Percentiles rank a stretch among this genome's conserved stretches.
phyloP scores from a whole-genome alignment of 2,329 filamentous ascomycete species.

The Pseudogymnoascus sp. region DNA sequence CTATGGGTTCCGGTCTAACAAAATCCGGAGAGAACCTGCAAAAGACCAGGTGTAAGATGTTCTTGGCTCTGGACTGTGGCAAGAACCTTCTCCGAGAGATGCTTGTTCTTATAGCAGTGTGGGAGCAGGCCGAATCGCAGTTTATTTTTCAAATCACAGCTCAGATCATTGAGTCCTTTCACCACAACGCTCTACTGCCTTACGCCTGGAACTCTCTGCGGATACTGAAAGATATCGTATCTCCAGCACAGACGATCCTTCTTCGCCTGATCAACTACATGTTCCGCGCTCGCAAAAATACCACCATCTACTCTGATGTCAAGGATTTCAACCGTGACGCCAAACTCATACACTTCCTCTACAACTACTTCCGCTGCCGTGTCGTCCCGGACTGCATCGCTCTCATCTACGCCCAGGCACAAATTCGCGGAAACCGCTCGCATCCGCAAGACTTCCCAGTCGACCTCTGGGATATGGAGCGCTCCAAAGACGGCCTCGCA shows the following conservation, averaged over 20 bases:
- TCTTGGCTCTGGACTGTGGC: conserved; percentile 83
- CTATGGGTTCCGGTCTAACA: conserved; percentile 63
- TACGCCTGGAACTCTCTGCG: conserved; percentile 88
- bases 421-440: conserved; percentile 71
- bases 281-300: conserved; percentile 56
- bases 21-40: conserved; percentile 74
- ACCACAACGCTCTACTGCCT: conserved; percentile 81
- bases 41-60: conserved; percentile 80
- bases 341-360: conserved; percentile 77
- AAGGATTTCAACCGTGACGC: conserved; percentile 51
- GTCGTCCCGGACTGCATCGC: conserved; percentile 92
- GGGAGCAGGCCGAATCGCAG: conserved; percentile 90
- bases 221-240: conserved; percentile 93
- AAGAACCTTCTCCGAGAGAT: conserved; percentile 84
- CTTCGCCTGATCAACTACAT: conserved; percentile 87
- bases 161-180: conserved; percentile 88
- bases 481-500: conserved; percentile 88
- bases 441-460: conserved; percentile 85
- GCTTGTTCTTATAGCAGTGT: conserved; percentile 92
- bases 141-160: conserved; percentile 95
- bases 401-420: conserved; percentile 87
- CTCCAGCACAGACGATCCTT: conserved; percentile 87
- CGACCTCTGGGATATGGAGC: conserved; percentile 95
- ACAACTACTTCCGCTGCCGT: conserved; percentile 83
- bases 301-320: conserved; percentile 37